phyloP scores from a whole-genome alignment of 352 stramenopile genomes.

The Globisporangium yorkense region DNA sequence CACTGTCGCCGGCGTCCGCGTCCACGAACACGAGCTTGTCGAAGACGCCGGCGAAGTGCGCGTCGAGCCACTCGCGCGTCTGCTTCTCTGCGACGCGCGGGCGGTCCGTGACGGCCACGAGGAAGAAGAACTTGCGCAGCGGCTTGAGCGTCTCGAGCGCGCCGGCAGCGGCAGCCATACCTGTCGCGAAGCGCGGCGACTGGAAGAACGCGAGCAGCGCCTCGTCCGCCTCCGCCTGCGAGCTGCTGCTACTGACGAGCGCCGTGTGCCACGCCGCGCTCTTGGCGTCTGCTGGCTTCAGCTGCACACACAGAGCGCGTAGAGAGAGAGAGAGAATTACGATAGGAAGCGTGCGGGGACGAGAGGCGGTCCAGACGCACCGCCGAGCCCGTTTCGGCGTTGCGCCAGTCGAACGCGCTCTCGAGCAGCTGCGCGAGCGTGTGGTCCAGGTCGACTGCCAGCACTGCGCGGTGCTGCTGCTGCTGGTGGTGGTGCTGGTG shows the following conservation, averaged over 20 bases:
- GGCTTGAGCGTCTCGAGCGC: slow-evolving; percentile 39
- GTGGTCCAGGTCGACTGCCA: slow-evolving; percentile 64
- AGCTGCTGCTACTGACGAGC: slow-evolving; percentile 15
- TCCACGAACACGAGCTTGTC: slow-evolving; percentile 74
- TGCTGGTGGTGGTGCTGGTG: neutral
- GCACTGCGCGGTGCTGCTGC: slow-evolving; percentile 22
- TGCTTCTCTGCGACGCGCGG: slow-evolving; percentile 53
- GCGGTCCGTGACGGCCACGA: slow-evolving; percentile 54
- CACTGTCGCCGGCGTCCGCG: slow-evolving; percentile 26
- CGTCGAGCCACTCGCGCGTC: slow-evolving; percentile 73
- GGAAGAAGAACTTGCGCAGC: slow-evolving; percentile 54
- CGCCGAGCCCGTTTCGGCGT: slow-evolving; percentile 26
- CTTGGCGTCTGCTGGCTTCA: slow-evolving; percentile 15
- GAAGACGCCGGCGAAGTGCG: slow-evolving; percentile 54
- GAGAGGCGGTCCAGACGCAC: slow-evolving; percentile 13
- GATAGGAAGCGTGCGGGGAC: neutral
- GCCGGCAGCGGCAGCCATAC: slow-evolving; percentile 24
- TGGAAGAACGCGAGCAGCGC: slow-evolving; percentile 44
- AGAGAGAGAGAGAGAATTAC: neutral
- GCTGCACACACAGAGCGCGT: slow-evolving; percentile 4
- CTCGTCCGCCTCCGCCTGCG: slow-evolving; percentile 14
- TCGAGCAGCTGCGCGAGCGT: slow-evolving; percentile 44
- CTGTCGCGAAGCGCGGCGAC: slow-evolving; percentile 36
- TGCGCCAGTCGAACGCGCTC: slow-evolving; percentile 48
- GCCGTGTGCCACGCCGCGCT: slow-evolving; percentile 26